Conservation (phyloP, 768 basidiomycete genomes). For the Leucogyrophana mollusca region DNA sequence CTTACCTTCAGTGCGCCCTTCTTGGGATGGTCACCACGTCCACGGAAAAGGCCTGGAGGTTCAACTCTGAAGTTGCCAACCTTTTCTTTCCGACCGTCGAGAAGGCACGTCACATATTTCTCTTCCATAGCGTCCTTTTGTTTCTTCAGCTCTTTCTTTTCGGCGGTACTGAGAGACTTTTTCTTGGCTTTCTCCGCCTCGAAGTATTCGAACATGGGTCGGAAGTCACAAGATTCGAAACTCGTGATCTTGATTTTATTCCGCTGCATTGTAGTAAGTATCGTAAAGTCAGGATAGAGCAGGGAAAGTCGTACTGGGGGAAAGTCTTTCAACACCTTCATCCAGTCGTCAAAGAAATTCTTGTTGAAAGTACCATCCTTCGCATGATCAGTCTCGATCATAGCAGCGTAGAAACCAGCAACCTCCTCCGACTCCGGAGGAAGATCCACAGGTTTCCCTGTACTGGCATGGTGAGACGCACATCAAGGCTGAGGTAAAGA, state of each 20-base stretch:
- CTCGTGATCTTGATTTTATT: conserved; percentile 72
- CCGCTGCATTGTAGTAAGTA: conserved; percentile 38
- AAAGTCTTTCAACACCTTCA: conserved; percentile 68
- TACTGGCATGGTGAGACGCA: neutral
- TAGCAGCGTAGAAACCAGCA: conserved; percentile 91
- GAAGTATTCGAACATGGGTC: conserved; percentile 90
- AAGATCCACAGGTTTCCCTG: conserved; percentile 78
- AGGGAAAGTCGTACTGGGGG: conserved; percentile 68
- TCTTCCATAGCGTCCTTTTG: conserved; percentile 81
- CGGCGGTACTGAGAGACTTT: conserved; percentile 78
- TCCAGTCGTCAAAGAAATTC: conserved; percentile 96
- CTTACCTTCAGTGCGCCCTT: conserved; percentile 92
- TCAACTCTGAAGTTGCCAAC: conserved; percentile 98
- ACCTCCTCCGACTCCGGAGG: conserved; percentile 92
- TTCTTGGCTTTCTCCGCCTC: conserved; percentile 92
- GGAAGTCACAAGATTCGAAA: conserved; percentile 88
- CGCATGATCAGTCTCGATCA: conserved; percentile 91
- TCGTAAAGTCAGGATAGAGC: conserved; percentile 4
- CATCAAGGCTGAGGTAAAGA: conserved; percentile 6
- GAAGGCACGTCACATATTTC: conserved; percentile 80
- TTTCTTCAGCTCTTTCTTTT: conserved; percentile 92
- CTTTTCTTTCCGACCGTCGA: conserved; percentile 97
- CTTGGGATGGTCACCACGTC: conserved; percentile 97
- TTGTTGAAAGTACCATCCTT: conserved; percentile 85
- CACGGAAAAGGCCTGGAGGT: conserved; percentile 97